phyloP scores from a whole-genome alignment of 1,139 yeast species.

The Casaregolazyma lundiana region DNA sequence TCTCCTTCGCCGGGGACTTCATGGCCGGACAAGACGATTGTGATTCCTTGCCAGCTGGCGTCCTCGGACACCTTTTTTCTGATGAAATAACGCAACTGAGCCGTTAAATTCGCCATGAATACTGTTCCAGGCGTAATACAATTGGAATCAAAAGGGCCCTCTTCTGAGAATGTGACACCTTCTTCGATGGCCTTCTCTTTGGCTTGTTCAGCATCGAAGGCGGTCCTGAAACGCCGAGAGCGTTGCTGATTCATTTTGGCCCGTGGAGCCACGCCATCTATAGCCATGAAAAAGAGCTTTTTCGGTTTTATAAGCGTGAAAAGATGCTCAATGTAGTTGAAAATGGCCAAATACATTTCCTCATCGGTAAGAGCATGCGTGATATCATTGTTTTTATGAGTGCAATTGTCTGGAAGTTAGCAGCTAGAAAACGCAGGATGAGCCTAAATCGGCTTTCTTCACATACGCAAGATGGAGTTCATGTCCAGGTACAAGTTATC shows the following conservation, averaged over 20 bases:
- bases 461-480: constrained; percentile 80
- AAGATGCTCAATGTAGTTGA: constrained; percentile 89
- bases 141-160: constrained; percentile 70
- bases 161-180: constrained; percentile 59
- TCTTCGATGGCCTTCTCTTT: constrained; percentile 57
- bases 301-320: constrained; percentile 84
- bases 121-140: constrained; percentile 99
- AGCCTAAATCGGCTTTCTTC: background rate
- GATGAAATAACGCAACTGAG: constrained; percentile 81
- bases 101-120: constrained; percentile 86
- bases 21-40: constrained; percentile 86
- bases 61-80: constrained; percentile 82
- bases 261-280: constrained; percentile 98
- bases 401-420: constrained; percentile 38
- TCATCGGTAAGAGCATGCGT: constrained; percentile 62
- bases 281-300: constrained; percentile 90
- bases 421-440: background rate
- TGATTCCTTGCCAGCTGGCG: constrained; percentile 84
- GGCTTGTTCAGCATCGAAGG: constrained; percentile 80
- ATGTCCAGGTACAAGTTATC: constrained; percentile 93
- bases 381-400: constrained; percentile 57
- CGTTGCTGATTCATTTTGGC: constrained; percentile 99
- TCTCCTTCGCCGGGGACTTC: constrained; percentile 99
- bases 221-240: constrained; percentile 91
- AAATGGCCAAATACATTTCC: constrained; percentile 88